Percentiles rank a stretch among this genome's conserved stretches.
These are phyloP conservation scores for Candida piceae DNA, from an alignment of 805 yeast species.

Conservation along the genomic window DNA sequence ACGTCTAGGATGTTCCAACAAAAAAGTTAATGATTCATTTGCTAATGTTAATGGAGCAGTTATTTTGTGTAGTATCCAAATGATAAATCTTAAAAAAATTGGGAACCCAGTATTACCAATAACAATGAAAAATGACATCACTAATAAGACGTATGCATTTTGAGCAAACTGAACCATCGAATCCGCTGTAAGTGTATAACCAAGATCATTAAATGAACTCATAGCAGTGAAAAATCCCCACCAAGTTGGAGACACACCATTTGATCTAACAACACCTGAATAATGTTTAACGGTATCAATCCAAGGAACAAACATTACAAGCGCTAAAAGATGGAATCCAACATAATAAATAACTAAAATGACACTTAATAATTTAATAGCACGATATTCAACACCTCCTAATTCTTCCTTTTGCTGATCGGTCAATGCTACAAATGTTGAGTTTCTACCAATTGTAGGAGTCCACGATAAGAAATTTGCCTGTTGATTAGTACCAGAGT, in stretches of 20 bases:
- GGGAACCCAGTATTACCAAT: slow-evolving; percentile 97
- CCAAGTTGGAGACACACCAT: slow-evolving; percentile 78
- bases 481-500: slow-evolving; percentile 33
- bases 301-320: slow-evolving; percentile 60
- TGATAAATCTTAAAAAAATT: slow-evolving; percentile 66
- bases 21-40: slow-evolving; percentile 76
- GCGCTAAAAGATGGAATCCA: slow-evolving; percentile 63
- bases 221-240: slow-evolving; percentile 87
- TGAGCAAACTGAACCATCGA: slow-evolving; percentile 67
- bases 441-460: slow-evolving; percentile 90
- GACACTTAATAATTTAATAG: slow-evolving; percentile 69
- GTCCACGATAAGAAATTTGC: slow-evolving; percentile 79
- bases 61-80: slow-evolving; percentile 71
- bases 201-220: slow-evolving; percentile 81
- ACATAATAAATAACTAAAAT: slow-evolving; percentile 64
- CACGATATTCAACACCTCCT: slow-evolving; percentile 96
- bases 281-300: slow-evolving; percentile 40
- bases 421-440: slow-evolving; percentile 78
- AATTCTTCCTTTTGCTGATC: slow-evolving; percentile 86
- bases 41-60: slow-evolving; percentile 59
- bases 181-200: slow-evolving; percentile 74
- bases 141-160: slow-evolving; percentile 60
- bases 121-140: slow-evolving; percentile 66
- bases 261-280: slow-evolving; percentile 36
- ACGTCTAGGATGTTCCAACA: slow-evolving; percentile 94